Evolutionary conservation across 2,329 filamentous ascomycete species (phyloP), one percentile per base, ranked within the genome.

Genomic region (Aspergillus terreus): DNA sequence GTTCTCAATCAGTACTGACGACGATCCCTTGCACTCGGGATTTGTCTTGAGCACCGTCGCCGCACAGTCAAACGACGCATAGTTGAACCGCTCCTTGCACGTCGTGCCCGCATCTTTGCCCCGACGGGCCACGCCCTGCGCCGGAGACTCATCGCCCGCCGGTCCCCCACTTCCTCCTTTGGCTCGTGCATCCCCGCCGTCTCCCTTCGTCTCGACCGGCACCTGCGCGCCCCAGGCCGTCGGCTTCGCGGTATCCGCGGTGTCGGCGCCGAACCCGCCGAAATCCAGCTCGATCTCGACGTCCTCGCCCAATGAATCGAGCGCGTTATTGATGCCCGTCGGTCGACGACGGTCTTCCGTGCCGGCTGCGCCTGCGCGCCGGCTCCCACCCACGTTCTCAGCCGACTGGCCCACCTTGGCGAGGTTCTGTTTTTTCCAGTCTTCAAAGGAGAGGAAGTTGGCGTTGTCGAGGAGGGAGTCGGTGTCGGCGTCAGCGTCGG

Each of bases 81-180:
- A 99, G 49, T 95, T 97, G 71, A 96, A 96, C 42, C 94, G 82
- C 72, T 97, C 94, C 71, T 97, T 97, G 80, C 92, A 96, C 0
- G 94, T 99, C 70, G 90, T 96, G 6, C 94, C 94, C 4, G 94
- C 94, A 70, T 97, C 92, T 70, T 95, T 96, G 66, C 88, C 91
- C 35, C 90, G 82, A 44, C 78, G 76, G 0, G 76, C 63, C 2
- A 78, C 69, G 19, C 74, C 72, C 23, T 79, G 76, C 2, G 74
- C 69, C 15, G 55, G 44, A 23, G 69, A 59, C 47, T 68, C 70
- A 12, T 30, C 27, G 17, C 33, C n/a, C 4, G 56, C 54, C 7
- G 52, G 44, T 7, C 55, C 55, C 14, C 56, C 57, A 23, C 56
- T 58, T 36, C 58, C 44, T 51, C 60, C 50, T 36, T 58, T 51